phyloP scores from a whole-genome alignment of 331 rosid species.

The Rhamnella rubrinervis region DNA sequence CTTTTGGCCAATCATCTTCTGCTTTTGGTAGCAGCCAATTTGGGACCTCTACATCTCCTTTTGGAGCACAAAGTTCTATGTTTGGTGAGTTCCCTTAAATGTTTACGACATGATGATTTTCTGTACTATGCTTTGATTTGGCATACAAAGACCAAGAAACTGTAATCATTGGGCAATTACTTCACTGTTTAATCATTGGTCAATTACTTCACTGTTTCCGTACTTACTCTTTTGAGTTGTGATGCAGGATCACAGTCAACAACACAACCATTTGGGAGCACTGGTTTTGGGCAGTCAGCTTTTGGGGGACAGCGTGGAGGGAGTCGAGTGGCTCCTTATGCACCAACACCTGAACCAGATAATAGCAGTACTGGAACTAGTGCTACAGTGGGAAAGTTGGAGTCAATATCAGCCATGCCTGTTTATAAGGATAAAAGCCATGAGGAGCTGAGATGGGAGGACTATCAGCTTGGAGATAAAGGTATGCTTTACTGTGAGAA shows the following conservation, averaged over 20 bases:
- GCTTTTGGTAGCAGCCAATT: constrained; percentile 67
- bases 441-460: constrained; percentile 97
- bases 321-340: constrained; percentile 66
- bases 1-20: constrained; percentile 82
- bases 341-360: constrained; percentile 79
- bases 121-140: background rate
- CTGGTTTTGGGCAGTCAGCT: constrained; percentile 61
- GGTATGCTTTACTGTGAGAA: constrained; percentile 31
- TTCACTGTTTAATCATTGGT: background rate
- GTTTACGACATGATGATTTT: background rate
- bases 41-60: constrained; percentile 65
- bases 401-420: constrained; percentile 93
- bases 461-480: constrained; percentile 90
- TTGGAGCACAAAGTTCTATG: constrained; percentile 81
- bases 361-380: constrained; percentile 46
- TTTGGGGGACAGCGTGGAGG: constrained; percentile 89
- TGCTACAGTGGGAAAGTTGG: constrained; percentile 54
- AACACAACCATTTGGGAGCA: constrained; percentile 54
- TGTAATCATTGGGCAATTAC: constrained; percentile 3
- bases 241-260: constrained; percentile 68
- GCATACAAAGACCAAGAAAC: background rate
- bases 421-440: constrained; percentile 88
- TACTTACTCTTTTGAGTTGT: constrained; percentile 15
- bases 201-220: constrained; percentile 8
- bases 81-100: constrained; percentile 59